phyloP scores from a whole-genome alignment of 2,329 filamentous ascomycete species.

The Tolypocladium guangdongense region DNA sequence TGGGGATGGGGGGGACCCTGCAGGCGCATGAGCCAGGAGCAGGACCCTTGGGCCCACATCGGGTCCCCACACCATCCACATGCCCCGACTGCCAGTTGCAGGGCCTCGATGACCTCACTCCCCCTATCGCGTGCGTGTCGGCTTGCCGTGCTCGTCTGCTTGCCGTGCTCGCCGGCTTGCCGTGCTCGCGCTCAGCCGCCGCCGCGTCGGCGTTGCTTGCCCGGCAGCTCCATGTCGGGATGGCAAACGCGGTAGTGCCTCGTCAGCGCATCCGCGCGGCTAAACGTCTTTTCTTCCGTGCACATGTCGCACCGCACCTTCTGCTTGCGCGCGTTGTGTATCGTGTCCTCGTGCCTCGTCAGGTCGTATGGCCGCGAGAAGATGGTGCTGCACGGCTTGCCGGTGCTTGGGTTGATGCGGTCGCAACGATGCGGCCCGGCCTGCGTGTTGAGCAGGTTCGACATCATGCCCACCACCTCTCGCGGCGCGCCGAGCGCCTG shows the following conservation, averaged over 20 bases:
- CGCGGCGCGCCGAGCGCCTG: slow-evolving; percentile 28
- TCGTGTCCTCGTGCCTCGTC: slow-evolving; percentile 92
- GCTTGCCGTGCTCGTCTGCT: background rate
- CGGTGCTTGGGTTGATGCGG: slow-evolving; percentile 86
- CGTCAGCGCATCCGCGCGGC: slow-evolving; percentile 86
- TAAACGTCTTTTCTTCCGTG: slow-evolving; percentile 95
- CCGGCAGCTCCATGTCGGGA: slow-evolving; percentile 75
- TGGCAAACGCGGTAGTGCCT: slow-evolving; percentile 92
- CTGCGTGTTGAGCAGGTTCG: slow-evolving; percentile 65
- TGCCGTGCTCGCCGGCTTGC: too few relatives aligned
- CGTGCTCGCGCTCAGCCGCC: slow-evolving; percentile 6
- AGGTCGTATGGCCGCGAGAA: slow-evolving; percentile 96
- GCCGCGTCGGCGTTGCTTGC: slow-evolving; percentile 37
- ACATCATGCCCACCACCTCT: slow-evolving; percentile 29
- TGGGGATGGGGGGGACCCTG: slow-evolving; percentile 10
- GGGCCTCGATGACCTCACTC: too few relatives aligned
- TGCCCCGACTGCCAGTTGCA: background rate
- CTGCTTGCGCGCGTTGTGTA: slow-evolving; percentile 88
- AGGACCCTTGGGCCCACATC: slow-evolving; percentile 14
- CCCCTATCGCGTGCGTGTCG: too few relatives aligned
- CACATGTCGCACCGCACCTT: slow-evolving; percentile 91
- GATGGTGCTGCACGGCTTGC: slow-evolving; percentile 86
- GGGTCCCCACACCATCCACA: background rate
- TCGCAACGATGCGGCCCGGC: slow-evolving; percentile 89
- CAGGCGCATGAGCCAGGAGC: slow-evolving; percentile 9